Conservation (phyloP, 2,329 filamentous ascomycete genomes). For the Balansia obtecta region DNA sequence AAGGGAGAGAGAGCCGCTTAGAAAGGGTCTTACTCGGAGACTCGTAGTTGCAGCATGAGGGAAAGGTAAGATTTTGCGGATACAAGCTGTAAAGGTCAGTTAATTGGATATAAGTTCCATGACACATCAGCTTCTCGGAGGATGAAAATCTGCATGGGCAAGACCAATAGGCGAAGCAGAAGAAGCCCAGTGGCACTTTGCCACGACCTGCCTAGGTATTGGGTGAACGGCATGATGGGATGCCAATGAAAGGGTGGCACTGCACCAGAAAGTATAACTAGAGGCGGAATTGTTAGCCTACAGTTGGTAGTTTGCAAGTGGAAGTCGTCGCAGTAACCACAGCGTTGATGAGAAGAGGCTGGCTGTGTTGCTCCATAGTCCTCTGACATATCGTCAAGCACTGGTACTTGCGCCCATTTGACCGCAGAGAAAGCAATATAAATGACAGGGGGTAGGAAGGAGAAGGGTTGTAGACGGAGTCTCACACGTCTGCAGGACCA, state of each 20-base stretch:
- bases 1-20: neutral
- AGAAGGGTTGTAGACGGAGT: neutral
- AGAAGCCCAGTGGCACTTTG: neutral
- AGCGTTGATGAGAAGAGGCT: too few relatives aligned
- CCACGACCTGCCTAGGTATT: neutral
- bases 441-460: neutral
- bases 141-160: neutral
- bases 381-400: neutral
- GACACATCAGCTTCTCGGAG: neutral
- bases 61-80: too few relatives aligned
- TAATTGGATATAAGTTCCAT: neutral
- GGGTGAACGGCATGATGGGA: neutral
- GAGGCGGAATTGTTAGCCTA: neutral
- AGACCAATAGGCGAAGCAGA: neutral
- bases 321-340: neutral
- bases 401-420: neutral
- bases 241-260: neutral
- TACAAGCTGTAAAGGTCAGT: too few relatives aligned
- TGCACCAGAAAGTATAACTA: neutral
- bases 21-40: neutral
- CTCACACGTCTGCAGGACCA: neutral
- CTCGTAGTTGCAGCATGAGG: too few relatives aligned
- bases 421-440: neutral
- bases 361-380: neutral
- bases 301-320: neutral